Conservation (phyloP, 2,329 filamentous ascomycete genomes). For the Fusarium sterilihyphosum region DNA sequence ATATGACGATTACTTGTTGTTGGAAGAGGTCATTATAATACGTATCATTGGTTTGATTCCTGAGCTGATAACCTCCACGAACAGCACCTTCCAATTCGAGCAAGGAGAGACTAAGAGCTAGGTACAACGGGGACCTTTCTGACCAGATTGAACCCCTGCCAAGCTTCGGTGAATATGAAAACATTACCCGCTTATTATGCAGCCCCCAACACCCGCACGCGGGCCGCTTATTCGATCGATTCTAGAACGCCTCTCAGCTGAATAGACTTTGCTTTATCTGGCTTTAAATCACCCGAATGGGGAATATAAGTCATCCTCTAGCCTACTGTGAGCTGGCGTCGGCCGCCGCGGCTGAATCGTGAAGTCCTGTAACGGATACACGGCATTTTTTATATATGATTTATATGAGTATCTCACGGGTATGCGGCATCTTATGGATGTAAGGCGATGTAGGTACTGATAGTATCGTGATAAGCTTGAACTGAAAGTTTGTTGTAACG, state of each 20-base stretch:
- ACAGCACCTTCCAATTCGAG: not conserved
- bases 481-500: no score
- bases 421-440: not conserved
- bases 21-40: not conserved
- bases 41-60: not conserved
- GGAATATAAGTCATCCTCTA: not conserved
- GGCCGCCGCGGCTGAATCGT: not conserved
- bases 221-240: not conserved
- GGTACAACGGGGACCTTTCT: no score
- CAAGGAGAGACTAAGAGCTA: not conserved
- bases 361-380: not conserved
- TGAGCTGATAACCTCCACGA: rapidly evolving
- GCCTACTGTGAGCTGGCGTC: not conserved
- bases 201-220: not conserved
- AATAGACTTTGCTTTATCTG: not conserved
- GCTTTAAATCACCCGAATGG: not conserved
- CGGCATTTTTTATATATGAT: not conserved
- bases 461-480: not conserved
- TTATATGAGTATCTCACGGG: not conserved
- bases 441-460: no score
- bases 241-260: not conserved
- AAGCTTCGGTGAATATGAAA: not conserved
- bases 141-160: not conserved
- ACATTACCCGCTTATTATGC: not conserved
- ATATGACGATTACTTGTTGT: not conserved